phyloP scores from a whole-genome alignment of 768 basidiomycete genomes.

The Lactarius akahatsu region DNA sequence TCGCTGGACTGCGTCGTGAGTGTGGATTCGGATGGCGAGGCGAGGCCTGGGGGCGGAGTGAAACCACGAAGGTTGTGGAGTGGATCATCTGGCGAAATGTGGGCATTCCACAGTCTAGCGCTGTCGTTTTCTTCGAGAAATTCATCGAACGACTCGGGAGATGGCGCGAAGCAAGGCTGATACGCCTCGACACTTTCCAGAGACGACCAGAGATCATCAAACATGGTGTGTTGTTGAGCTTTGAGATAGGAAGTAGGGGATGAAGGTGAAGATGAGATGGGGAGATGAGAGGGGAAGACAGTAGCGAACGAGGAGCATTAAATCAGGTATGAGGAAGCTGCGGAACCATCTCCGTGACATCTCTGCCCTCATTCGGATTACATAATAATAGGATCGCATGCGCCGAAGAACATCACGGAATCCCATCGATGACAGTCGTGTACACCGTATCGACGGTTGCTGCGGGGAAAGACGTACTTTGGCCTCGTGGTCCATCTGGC shows the following conservation, averaged over 20 bases:
- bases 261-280: not conserved
- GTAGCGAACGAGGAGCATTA: not conserved
- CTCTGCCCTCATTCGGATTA: not conserved
- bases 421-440: not conserved
- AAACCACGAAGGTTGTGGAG: too few relatives aligned
- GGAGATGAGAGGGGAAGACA: not conserved
- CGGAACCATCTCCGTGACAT: not conserved
- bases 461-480: too few relatives aligned
- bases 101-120: too few relatives aligned
- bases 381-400: not conserved
- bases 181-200: not conserved
- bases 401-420: not conserved
- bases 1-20: not conserved
- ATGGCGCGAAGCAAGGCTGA: not conserved
- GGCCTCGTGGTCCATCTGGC: too few relatives aligned
- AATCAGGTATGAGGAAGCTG: constrained; percentile 1
- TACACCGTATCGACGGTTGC: not conserved
- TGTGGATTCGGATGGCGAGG: not conserved
- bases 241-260: not conserved
- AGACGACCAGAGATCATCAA: not conserved
- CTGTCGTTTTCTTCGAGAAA: not conserved
- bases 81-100: not conserved
- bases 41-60: not conserved
- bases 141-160: not conserved
- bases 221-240: not conserved